Evolutionary conservation across 345 rosid genomes (phyloP), one percentile per base, ranked within the genome.

Genomic region (Salix dunnii): DNA sequence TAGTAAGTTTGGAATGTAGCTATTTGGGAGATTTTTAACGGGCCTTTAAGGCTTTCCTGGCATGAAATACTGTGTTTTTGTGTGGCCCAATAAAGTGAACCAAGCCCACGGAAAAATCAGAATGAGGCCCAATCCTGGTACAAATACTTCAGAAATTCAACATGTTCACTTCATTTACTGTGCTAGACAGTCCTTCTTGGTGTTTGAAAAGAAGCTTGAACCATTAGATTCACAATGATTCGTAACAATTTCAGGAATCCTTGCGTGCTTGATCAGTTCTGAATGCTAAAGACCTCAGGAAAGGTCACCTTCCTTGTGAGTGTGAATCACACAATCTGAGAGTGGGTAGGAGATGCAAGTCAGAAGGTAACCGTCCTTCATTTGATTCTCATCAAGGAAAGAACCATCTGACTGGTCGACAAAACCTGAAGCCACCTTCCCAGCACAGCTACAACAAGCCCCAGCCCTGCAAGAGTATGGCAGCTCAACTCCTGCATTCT

Each of bases 391-490:
- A 0, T 94, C 98, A 1, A 94, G 88, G 82, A 87, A 92, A 30
- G 95, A 89, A 66, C 94, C 95, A n/a, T 94, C 98, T 0, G 93
- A 85, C 77, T 93, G 98, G 51, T 90, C 91, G 31, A 92, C 98
- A 1, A 87, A 7, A 0, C 97, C 97, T 0, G 86, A 64, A 75
- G 30, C 89, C 35, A 92, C 40, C 86, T 87, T 85, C 75, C 97
- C 97, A 0, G 94, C 93, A 40, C 98, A 94, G 40, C 89, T 94
- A 1, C 91, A 91, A 87, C 98, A 93, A 3, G 97, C 96, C 21
- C 97, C 97, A 0, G 98, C 97, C 85, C 94, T 83, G 89, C 98
- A 92, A 20, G 96, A 94, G 79, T 88, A 91, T 8, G 97, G 98
- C 84, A 92, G 82, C 20, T 94, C 98, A 4, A 88, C 62, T 74